These are phyloP conservation scores for Leptomonas seymouri DNA, from an alignment of 208 protist species.

Conservation along the genomic window DNA sequence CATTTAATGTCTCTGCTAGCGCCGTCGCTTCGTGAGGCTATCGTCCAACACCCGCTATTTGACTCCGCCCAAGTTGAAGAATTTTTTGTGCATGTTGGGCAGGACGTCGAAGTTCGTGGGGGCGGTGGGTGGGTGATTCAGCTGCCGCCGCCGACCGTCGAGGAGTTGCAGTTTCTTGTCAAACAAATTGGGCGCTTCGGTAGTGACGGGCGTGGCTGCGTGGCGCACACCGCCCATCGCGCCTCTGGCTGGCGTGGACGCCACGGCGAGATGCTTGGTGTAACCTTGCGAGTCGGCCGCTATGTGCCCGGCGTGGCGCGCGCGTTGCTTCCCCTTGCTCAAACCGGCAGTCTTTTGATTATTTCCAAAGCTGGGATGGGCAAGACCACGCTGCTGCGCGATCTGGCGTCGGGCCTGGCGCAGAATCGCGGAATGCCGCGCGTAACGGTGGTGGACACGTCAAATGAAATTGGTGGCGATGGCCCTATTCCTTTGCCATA, in stretches of 20 bases:
- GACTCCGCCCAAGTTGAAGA: conserved; percentile 61
- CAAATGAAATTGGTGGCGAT: conserved; percentile 95
- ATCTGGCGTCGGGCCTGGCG: conserved; percentile 78
- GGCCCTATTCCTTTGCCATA: conserved; percentile 83
- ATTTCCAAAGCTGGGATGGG: conserved; percentile 91
- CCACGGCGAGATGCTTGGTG: conserved; percentile 70
- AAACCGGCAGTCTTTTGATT: conserved; percentile 83
- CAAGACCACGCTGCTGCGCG: conserved; percentile 94
- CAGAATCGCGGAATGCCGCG: conserved; percentile 48
- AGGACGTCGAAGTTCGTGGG: conserved; percentile 80
- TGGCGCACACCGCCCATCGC: conserved; percentile 72
- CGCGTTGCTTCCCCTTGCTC: conserved; percentile 59
- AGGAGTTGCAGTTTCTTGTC: conserved; percentile 58
- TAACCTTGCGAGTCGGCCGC: conserved; percentile 88
- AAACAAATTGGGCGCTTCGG: conserved; percentile 67
- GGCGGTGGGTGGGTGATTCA: conserved; percentile 49
- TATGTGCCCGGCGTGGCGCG: conserved; percentile 70
- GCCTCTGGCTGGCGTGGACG: conserved; percentile 80
- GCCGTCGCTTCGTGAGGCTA: conserved; percentile 42
- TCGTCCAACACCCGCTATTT: conserved; percentile 54
- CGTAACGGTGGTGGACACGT: conserved; percentile 94
- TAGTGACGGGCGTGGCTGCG: conserved; percentile 75
- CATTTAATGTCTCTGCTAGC: conserved; percentile 70
- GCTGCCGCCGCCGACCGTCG: conserved; percentile 52
- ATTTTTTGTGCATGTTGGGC: conserved; percentile 76